Percentiles rank a stretch among this genome's conserved stretches.
phyloP scores from a whole-genome alignment of 768 basidiomycete species.

The Mycena latifolia region DNA sequence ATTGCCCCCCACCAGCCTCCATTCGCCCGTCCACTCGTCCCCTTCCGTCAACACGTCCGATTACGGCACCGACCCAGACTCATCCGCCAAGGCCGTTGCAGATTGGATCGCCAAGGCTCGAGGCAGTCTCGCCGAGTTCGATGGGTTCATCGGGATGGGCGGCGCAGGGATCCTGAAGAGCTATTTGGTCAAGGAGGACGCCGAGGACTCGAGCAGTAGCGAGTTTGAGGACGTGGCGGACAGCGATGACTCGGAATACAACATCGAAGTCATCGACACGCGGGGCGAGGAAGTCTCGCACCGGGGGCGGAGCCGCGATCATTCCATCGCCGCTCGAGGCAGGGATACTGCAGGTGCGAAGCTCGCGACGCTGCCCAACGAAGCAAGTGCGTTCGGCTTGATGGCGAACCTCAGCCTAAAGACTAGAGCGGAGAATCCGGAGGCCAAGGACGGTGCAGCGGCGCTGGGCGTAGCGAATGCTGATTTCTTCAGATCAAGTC shows the following conservation, averaged over 20 bases:
- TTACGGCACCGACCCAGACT: conserved; percentile 44
- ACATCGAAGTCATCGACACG: conserved; percentile 56
- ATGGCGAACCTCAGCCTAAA: conserved; percentile 75
- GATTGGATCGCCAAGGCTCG: conserved; percentile 85
- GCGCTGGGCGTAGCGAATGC: conserved; percentile 75
- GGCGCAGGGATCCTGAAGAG: conserved; percentile 66
- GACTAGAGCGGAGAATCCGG: conserved; percentile 44
- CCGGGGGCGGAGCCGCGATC: conserved; percentile 37
- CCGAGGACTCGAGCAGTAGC: conserved; percentile 56
- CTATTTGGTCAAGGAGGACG: conserved; percentile 63
- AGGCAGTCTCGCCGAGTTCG: conserved; percentile 76
- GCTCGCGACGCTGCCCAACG: conserved; percentile 69
- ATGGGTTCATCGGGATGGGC: conserved; percentile 72
- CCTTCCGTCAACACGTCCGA: conserved; percentile 44
- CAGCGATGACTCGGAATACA: conserved; percentile 50
- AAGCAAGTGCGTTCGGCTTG: conserved; percentile 79
- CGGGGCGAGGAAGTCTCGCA: conserved; percentile 53
- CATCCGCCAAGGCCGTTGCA: conserved; percentile 60
- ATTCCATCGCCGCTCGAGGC: too few relatives aligned
- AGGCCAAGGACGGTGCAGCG: conserved; percentile 55
- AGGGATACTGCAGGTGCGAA: conserved; percentile 55
- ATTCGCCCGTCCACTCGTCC: conserved; percentile 55
- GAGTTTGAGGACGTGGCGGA: conserved; percentile 46
- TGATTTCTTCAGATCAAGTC: conserved; percentile 77
- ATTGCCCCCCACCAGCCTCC: conserved; percentile 40